Percentiles rank a stretch among this genome's conserved stretches.
Evolutionary conservation across 805 yeast species (phyloP).

Genomic region (Candida odintsovae): DNA sequence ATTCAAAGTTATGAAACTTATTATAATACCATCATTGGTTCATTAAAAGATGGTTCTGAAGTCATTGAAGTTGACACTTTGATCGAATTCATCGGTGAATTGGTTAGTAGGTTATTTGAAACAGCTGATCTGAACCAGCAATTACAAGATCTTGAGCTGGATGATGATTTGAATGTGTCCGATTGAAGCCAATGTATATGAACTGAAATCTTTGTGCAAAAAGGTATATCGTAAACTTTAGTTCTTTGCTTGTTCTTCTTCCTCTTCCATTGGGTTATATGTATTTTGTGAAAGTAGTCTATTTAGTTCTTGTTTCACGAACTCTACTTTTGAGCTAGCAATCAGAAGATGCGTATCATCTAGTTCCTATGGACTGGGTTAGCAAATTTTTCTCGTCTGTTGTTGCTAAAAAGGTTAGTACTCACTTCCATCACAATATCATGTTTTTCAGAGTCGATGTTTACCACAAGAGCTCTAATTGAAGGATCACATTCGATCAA

Average conservation of each 20-base stretch:
- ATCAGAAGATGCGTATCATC: conserved; percentile 89
- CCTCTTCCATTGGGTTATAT: conserved; percentile 74
- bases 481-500: conserved; percentile 81
- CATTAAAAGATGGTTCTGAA: conserved; percentile 20
- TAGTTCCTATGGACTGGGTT: conserved; percentile 51
- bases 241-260: not conserved
- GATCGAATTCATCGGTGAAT: conserved; percentile 38
- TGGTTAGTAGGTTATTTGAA: conserved; percentile 27
- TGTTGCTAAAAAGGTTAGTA: not conserved
- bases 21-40: conserved; percentile 30
- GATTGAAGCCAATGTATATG: not conserved
- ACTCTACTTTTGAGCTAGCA: conserved; percentile 69
- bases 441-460: conserved; percentile 69
- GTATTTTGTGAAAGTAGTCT: conserved; percentile 74
- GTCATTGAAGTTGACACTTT: conserved; percentile 63
- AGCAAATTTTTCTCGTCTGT: not conserved
- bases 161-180: conserved; percentile 8
- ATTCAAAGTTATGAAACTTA: conserved; percentile 52
- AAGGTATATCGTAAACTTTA: not conserved
- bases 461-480: conserved; percentile 76
- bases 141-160: not conserved
- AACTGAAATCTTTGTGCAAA: not conserved
- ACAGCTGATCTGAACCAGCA: conserved; percentile 11
- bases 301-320: conserved; percentile 73
- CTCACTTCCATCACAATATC: conserved; percentile 58